phyloP scores from a whole-genome alignment of 371 early-diverging fungal genomes.

The Dinochytrium kinnereticum region DNA sequence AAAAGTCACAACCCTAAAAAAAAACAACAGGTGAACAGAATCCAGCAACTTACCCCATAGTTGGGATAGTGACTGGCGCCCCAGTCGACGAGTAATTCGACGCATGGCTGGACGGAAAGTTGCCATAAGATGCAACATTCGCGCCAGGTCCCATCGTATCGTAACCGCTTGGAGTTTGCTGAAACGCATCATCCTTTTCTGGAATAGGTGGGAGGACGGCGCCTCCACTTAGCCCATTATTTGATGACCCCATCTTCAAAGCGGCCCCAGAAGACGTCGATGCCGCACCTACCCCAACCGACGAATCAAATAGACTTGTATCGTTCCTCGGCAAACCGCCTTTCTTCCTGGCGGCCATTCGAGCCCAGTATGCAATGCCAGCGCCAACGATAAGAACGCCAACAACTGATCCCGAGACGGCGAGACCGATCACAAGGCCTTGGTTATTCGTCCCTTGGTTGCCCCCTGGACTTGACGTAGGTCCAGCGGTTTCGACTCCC shows the following conservation, averaged over 20 bases:
- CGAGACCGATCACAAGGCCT: not conserved
- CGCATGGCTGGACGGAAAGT: not conserved
- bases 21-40: not conserved
- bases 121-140: not conserved
- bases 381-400: not conserved
- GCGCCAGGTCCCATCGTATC: too few relatives aligned
- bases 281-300: not conserved
- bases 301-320: not conserved
- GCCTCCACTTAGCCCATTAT: too few relatives aligned
- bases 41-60: not conserved
- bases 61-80: not conserved
- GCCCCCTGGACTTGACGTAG: too few relatives aligned
- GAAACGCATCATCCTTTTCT: not conserved
- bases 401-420: not conserved
- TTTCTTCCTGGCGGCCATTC: not conserved
- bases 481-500: too few relatives aligned
- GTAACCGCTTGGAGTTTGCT: too few relatives aligned
- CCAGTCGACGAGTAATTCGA: not conserved
- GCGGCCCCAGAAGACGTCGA: not conserved
- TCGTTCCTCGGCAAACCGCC: not conserved
- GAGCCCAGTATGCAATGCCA: not conserved
- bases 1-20: too few relatives aligned
- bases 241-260: too few relatives aligned
- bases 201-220: not conserved
- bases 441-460: not conserved